These are phyloP conservation scores for Hypoxylon rubiginosum DNA, from an alignment of 2,329 filamentous ascomycete genomes.

Conservation along the genomic window DNA sequence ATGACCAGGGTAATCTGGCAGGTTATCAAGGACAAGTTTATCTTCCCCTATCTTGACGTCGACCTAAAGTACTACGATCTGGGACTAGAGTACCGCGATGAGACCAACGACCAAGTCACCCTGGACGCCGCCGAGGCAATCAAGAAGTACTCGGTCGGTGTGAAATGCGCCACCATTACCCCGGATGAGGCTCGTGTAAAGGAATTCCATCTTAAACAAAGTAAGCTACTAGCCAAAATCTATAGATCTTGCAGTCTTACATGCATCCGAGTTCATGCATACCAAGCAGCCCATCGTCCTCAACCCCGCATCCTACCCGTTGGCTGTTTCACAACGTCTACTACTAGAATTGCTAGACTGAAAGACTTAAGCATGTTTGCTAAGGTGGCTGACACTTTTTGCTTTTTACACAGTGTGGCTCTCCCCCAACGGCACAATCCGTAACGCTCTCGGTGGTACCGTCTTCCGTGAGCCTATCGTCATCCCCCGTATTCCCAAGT, in stretches of 20 bases:
- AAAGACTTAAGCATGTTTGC: neutral
- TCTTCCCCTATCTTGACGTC: constrained; percentile 94
- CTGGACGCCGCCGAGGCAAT: constrained; percentile 95
- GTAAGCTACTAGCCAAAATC: constrained; percentile 63
- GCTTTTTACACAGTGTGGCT: constrained; percentile 81
- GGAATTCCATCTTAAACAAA: constrained; percentile 99
- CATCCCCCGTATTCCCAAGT: constrained; percentile 90
- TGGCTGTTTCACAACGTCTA: constrained; percentile 8
- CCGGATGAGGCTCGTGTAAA: constrained; percentile 96
- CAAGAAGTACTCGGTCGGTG: constrained; percentile 98
- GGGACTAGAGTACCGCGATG: constrained; percentile 92
- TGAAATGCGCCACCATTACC: constrained; percentile 99
- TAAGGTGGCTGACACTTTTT: constrained; percentile 25
- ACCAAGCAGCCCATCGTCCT: constrained; percentile 21
- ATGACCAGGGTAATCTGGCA: constrained; percentile 99
- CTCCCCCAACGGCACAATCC: constrained; percentile 92
- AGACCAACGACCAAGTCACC: constrained; percentile 97
- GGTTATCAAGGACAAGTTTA: constrained; percentile 99
- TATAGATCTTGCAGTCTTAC: constrained; percentile 34
- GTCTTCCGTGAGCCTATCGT: constrained; percentile 99
- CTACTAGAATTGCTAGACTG: neutral
- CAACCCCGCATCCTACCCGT: constrained; percentile 29
- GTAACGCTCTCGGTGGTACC: constrained; percentile 85
- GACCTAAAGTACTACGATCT: constrained; percentile 99
- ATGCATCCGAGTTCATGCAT: constrained; percentile 37